phyloP scores from a whole-genome alignment of 2,329 filamentous ascomycete genomes.

The Lithohypha guttulata region DNA sequence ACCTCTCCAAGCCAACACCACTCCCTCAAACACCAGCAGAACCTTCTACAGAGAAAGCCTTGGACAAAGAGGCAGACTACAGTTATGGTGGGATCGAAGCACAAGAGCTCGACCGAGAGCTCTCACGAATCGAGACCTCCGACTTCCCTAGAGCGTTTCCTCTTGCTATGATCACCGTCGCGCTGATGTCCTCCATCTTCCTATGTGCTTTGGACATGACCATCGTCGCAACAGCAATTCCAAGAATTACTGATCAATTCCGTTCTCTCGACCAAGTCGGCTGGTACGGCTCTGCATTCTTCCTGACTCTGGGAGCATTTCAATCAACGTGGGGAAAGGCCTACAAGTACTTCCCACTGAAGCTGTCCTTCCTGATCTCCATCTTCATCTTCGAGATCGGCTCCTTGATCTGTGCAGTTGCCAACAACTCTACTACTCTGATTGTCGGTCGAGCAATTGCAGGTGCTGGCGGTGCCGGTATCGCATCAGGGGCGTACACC shows the following conservation, averaged over 20 bases:
- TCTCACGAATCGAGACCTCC: slow-evolving; percentile 20
- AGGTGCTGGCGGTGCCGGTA: slow-evolving; percentile 28
- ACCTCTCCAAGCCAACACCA: slow-evolving; percentile 15
- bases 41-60: slow-evolving; percentile 11
- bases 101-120: slow-evolving; percentile 12
- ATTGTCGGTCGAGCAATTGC: slow-evolving; percentile 32
- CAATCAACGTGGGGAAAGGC: slow-evolving; percentile 27
- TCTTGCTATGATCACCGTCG: slow-evolving; percentile 19
- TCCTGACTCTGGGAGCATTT: slow-evolving; percentile 27
- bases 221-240: slow-evolving; percentile 28
- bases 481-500: slow-evolving; percentile 29
- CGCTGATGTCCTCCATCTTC: slow-evolving; percentile 18
- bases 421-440: slow-evolving; percentile 26
- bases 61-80: slow-evolving; percentile 6
- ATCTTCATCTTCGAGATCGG: slow-evolving; percentile 36
- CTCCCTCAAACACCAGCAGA: slow-evolving; percentile 11
- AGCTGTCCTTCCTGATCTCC: slow-evolving; percentile 26
- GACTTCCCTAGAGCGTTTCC: slow-evolving; percentile 20
- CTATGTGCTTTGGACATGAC: slow-evolving; percentile 24
- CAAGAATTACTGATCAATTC: slow-evolving; percentile 28
- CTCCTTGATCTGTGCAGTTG: slow-evolving; percentile 31
- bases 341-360: slow-evolving; percentile 26
- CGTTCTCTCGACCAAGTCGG: slow-evolving; percentile 25
- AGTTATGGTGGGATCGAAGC: slow-evolving; percentile 5
- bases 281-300: slow-evolving; percentile 31